phyloP scores from a whole-genome alignment of 2,329 filamentous ascomycete species.

The Aureobasidium musti region DNA sequence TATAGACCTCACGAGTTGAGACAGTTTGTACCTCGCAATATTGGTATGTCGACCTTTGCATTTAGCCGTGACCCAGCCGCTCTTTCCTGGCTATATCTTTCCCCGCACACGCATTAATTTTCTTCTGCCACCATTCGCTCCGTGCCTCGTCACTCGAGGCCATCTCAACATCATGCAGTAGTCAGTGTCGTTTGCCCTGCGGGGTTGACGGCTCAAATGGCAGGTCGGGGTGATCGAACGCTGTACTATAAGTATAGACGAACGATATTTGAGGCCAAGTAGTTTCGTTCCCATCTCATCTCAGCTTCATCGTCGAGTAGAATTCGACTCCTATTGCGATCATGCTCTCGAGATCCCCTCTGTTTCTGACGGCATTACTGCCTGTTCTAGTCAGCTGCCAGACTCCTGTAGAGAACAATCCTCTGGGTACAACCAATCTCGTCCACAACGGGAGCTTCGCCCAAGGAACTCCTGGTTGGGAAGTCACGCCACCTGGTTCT shows the following conservation, averaged over 20 bases:
- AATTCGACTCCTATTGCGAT: not conserved
- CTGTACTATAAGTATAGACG: not conserved
- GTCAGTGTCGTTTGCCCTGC: not conserved
- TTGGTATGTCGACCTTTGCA: not conserved
- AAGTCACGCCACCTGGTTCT: not conserved
- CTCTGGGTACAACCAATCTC: slow-evolving; percentile 26
- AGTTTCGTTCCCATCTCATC: not conserved
- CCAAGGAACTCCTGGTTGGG: slow-evolving; percentile 28
- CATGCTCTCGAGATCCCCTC: not conserved
- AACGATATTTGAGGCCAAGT: not conserved
- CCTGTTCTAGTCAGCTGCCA: not conserved
- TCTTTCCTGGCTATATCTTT: slow-evolving; percentile 8
- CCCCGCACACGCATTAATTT: slow-evolving; percentile 3
- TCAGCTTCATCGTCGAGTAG: not conserved
- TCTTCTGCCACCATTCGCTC: not conserved
- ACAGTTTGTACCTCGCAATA: no score
- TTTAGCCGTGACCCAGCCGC: slow-evolving; percentile 8
- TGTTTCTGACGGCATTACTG: not conserved
- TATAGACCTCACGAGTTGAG: no score
- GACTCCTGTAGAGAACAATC: slow-evolving; percentile 17
- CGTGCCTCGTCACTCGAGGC: not conserved
- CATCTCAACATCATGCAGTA: slow-evolving; percentile 17
- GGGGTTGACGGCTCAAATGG: not conserved
- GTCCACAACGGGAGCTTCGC: slow-evolving; percentile 27
- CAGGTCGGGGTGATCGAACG: not conserved